A percentile compares a stretch with the other conserved stretches of the same genome.
phyloP scores from a whole-genome alignment of 257 asterid species.

The Penstemon eatonii region DNA sequence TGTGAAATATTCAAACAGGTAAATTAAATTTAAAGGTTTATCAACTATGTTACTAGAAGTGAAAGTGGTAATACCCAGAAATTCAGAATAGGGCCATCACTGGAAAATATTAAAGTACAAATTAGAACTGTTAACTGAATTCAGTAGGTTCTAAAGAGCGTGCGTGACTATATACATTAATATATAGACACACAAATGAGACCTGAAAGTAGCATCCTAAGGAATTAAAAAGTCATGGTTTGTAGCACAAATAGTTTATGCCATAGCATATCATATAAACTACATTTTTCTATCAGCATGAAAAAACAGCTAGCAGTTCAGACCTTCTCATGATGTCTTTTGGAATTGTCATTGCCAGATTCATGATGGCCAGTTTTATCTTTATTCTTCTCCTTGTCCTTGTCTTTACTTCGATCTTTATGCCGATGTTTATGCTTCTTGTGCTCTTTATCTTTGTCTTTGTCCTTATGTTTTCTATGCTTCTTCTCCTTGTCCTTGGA shows the following conservation, averaged over 20 bases:
- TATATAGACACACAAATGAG: background rate
- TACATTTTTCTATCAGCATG: constrained; percentile 22
- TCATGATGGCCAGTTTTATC: constrained; percentile 80
- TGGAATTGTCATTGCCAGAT: constrained; percentile 80
- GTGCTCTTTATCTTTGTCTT: constrained; percentile 73
- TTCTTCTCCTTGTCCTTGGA: constrained; percentile 87
- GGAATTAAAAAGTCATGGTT: background rate
- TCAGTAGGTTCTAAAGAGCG: constrained; percentile 5
- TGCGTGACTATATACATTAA: background rate
- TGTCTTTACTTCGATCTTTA: constrained; percentile 91
- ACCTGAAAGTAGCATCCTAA: constrained; percentile 15
- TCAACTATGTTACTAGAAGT: constrained; percentile 18
- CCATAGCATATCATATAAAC: constrained; percentile 10
- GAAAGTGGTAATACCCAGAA: constrained; percentile 3
- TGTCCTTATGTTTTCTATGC: constrained; percentile 88
- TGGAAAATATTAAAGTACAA: constrained; percentile 17
- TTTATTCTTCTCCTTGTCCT: constrained; percentile 92
- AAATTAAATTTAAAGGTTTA: constrained; percentile 20
- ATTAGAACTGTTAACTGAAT: constrained; percentile 13
- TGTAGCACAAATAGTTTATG: constrained; percentile 8
- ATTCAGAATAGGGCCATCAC: constrained; percentile 12
- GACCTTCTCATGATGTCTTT: constrained; percentile 86
- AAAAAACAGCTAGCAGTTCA: constrained; percentile 28
- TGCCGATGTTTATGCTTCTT: constrained; percentile 95
- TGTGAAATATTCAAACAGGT: constrained; percentile 9